Conservation (phyloP, 192 early-diverging fungal species). For the Funneliformis geosporum region DNA sequence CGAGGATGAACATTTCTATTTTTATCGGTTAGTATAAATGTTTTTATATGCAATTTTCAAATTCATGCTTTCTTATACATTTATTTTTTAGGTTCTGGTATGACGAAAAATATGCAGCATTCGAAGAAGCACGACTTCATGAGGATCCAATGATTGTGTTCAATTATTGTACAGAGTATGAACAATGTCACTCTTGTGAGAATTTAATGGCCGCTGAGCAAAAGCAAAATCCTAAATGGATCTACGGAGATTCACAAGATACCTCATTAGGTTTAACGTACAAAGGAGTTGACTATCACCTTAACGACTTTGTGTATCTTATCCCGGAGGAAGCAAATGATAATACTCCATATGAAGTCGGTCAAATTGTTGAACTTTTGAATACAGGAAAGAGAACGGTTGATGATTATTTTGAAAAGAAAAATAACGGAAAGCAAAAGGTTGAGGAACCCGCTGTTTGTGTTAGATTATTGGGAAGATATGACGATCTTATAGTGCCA, state of each 20-base stretch:
- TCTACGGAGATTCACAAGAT: conserved; percentile 9
- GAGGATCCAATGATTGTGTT: conserved; percentile 30
- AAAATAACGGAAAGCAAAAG: neutral
- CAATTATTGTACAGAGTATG: conserved; percentile 31
- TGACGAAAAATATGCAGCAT: conserved; percentile 49
- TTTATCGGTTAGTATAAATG: conserved; percentile 41
- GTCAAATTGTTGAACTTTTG: conserved; percentile 49
- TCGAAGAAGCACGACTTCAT: conserved; percentile 53
- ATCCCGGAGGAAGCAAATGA: conserved; percentile 40
- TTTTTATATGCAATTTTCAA: neutral
- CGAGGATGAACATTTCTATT: conserved; percentile 37
- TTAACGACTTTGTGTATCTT: conserved; percentile 59
- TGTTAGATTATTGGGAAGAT: neutral
- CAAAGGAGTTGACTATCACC: conserved; percentile 51
- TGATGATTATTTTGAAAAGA: neutral
- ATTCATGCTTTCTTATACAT: neutral
- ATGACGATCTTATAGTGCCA: conserved; percentile 3
- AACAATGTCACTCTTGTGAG: conserved; percentile 33
- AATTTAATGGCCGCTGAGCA: neutral
- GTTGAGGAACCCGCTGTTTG: neutral
- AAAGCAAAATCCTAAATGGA: neutral
- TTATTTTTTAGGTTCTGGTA: conserved; percentile 54
- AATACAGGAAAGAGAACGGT: neutral
- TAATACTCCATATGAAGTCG: conserved; percentile 55
- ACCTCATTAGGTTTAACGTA: conserved; percentile 5